Base-by-base conservation (phyloP, 2,329 filamentous ascomycete genomes). In the Ceratocystis smalleyi region DNA sequence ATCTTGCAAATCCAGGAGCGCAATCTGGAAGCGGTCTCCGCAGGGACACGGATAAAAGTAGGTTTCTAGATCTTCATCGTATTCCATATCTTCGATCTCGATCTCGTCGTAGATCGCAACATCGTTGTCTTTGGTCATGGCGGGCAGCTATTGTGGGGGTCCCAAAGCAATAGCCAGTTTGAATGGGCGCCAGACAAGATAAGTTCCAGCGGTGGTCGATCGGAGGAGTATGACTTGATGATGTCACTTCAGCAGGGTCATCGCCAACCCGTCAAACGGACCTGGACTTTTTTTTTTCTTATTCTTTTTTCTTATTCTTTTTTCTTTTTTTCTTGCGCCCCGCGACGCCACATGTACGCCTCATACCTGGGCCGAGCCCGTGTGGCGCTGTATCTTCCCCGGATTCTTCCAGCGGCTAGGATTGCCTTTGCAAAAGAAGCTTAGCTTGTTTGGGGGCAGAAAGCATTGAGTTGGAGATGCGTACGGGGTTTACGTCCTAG, bases 71-170 rank as follows among this genome's bases (percentile, higher is more conserved):
- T 81, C 79, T 59, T 84, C 77, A 75, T 96, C 91, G 74, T 83
- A 96, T 71, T 88, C 94, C 91, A 96, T 95, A 76, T 99, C 94
- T 75, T 97, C 92, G 77, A 97, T 96, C 74, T 97, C 92, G 75
- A 97, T 92, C 76, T 96, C 92, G 72, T 97, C 92, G 79, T 96
- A 97, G 73, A 96, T 89, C 69, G 87, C 84, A 65, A 87, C 75
- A 43, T 77, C 77, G 63, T 83, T 79, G 68, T 86, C 82, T 72
- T 85, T 84, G 43, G 15, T 49, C 45, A 2, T 43, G 24, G 62
- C 24, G 22, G 17, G 51, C 24, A 45, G 60, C 12, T 40, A 40
- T 40, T 12, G 4, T 4, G 12, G 12, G 35, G 3, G 3, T 1
- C 10, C 10, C 35, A 15, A 40, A 12, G 12, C 12, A 40, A 40